Base-by-base conservation (phyloP, 139 green algal species). In the Spirogloea muscicola region DNA sequence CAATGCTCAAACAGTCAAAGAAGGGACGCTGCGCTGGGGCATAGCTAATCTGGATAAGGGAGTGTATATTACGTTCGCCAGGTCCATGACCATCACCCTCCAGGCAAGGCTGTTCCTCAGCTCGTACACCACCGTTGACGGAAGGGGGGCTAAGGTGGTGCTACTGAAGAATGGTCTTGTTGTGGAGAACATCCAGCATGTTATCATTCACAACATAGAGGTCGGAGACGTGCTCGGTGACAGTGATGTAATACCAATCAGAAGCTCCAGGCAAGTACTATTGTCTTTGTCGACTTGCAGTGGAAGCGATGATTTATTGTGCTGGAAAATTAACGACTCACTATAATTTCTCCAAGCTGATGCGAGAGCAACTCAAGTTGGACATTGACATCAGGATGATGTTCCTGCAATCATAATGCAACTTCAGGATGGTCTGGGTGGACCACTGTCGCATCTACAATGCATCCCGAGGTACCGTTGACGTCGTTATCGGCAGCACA, bases 181-280 rank as follows among this genome's bases (percentile, higher is more conserved):
- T 4, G 13, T 68, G 34, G 21, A 48, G 34, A 68, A 68, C 59
- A 39, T 68, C 25, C 48, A 16, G 4, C 29, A 68, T 31, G 59
- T 68, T 39, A 36, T 68, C 59, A 25, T 68, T 21, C 36, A 68
- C 59, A 68, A 68, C 38, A 25, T 68, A 1, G 59, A 68, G 37
- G 49, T 7, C 38, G 59, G 59, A 16, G 36, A 68, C 36, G 13
- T 29, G 36, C 7, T 18, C 3, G 59, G 59, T 4, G 59, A 68
- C 37, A 21, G 31, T 44, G 59, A 68, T 39, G 36, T 68, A 21
- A 25, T 68, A 21, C 59, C 29, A 37, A 49, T 68, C 0, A 16
- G 31, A 1, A n/a, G 34, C 34, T 36, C 34, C 31, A 49, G 25
- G 3, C 59, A 21, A n/a, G n/a, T n/a, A n/a, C n/a, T n/a, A n/a